phyloP scores from a whole-genome alignment of 2,329 filamentous ascomycete species.

The Lojkania enalia region DNA sequence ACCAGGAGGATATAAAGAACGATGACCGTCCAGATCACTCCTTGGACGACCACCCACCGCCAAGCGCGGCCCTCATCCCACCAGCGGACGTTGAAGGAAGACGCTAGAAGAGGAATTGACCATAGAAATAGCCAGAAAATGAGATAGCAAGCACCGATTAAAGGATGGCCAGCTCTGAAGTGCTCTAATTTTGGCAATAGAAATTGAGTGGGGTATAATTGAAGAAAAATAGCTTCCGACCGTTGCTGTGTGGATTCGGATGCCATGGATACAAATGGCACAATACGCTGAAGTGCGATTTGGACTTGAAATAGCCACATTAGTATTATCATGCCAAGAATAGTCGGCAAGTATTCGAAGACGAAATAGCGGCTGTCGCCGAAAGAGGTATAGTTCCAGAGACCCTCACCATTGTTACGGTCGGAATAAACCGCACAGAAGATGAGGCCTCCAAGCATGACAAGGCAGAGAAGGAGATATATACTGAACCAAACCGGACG shows the following conservation, averaged over 20 bases:
- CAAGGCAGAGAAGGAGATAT: slow-evolving; percentile 63
- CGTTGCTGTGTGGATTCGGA: slow-evolving; percentile 63
- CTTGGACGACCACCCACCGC: slow-evolving; percentile 79
- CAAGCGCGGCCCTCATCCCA: slow-evolving; percentile 64
- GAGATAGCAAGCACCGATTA: slow-evolving; percentile 67
- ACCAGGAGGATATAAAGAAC: slow-evolving; percentile 71
- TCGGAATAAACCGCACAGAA: slow-evolving; percentile 62
- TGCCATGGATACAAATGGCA: slow-evolving; percentile 79
- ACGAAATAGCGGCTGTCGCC: slow-evolving; percentile 79
- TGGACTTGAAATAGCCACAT: slow-evolving; percentile 78
- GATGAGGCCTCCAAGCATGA: slow-evolving; percentile 73
- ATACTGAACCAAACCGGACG: slow-evolving; percentile 65
- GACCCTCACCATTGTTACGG: slow-evolving; percentile 57
- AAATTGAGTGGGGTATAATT: slow-evolving; percentile 63
- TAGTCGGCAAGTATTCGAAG: slow-evolving; percentile 81
- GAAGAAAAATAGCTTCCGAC: slow-evolving; percentile 65
- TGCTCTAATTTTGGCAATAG: slow-evolving; percentile 69
- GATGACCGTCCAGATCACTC: slow-evolving; percentile 76
- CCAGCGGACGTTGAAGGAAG: slow-evolving; percentile 69
- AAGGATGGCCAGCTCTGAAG: slow-evolving; percentile 69
- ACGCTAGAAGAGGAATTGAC: slow-evolving; percentile 78
- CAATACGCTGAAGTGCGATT: slow-evolving; percentile 71
- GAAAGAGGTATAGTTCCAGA: slow-evolving; percentile 70
- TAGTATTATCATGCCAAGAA: slow-evolving; percentile 71
- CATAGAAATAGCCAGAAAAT: slow-evolving; percentile 79